A percentile compares a stretch with the other conserved stretches of the same genome.
phyloP scores from a whole-genome alignment of 2,329 filamentous ascomycete genomes.

The Sporothrix globosa region DNA sequence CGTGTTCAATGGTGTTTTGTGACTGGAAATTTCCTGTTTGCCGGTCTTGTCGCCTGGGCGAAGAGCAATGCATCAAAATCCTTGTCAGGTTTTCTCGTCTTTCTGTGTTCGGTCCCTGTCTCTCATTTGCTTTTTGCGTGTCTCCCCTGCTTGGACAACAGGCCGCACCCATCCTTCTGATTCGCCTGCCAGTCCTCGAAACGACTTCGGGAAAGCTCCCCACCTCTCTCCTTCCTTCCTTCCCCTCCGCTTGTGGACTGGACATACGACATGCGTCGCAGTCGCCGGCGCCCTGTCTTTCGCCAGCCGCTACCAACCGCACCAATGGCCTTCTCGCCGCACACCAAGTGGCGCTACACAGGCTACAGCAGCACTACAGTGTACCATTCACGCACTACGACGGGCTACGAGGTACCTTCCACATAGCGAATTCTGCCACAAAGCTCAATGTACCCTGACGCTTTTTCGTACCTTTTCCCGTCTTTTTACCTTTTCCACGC shows the following conservation, averaged over 20 bases:
- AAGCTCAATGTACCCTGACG: not conserved
- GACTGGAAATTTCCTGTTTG: not conserved
- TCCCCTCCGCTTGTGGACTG: constrained; percentile 1
- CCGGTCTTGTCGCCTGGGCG: not conserved
- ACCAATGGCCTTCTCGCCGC: constrained; percentile 18
- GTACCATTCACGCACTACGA: constrained; percentile 21
- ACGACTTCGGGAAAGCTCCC: constrained; percentile 23
- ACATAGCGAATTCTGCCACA: not conserved
- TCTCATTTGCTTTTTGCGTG: constrained; percentile 7
- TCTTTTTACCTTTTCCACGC: not conserved
- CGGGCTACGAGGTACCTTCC: constrained; percentile 15
- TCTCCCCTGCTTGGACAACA: not conserved
- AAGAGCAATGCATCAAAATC: not conserved
- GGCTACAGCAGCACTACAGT: constrained; percentile 17
- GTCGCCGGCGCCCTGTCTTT: constrained; percentile 7
- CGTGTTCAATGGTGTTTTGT: not conserved
- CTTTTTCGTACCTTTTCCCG: constrained; percentile 13
- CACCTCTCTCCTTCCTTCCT: not conserved
- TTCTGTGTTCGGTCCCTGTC: constrained; percentile 15
- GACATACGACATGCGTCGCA: not conserved
- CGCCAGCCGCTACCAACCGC: constrained; percentile 13
- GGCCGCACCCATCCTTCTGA: constrained; percentile 24
- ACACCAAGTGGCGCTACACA: constrained; percentile 22
- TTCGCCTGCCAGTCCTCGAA: constrained; percentile 27
- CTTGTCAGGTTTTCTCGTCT: constrained; percentile 8